Conservation (phyloP, 2,329 filamentous ascomycete species). For the Xylariaceae sp. region DNA sequence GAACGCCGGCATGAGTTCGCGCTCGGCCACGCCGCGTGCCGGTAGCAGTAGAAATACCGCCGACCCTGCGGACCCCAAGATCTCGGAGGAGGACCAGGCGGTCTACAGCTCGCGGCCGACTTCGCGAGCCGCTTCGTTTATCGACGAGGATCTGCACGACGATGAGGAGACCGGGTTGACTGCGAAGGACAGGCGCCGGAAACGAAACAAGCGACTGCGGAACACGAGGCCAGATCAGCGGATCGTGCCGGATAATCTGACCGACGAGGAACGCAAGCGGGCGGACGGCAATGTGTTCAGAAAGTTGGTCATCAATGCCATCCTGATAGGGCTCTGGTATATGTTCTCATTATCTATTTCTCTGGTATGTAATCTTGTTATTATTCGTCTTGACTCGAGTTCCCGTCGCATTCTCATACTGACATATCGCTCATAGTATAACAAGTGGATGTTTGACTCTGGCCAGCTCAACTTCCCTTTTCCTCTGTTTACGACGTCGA, state of each 20-base stretch:
- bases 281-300: constrained; percentile 69
- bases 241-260: constrained; percentile 56
- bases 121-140: constrained; percentile 48
- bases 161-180: constrained; percentile 90
- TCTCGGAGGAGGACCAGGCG: constrained; percentile 40
- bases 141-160: constrained; percentile 69
- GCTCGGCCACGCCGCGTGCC: constrained; percentile 26
- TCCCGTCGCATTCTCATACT: not conserved
- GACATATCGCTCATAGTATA: constrained; percentile 58
- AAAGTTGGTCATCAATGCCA: constrained; percentile 65
- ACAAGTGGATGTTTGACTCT: constrained; percentile 99
- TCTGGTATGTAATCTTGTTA: constrained; percentile 56
- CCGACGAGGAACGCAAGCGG: constrained; percentile 67
- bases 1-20: constrained; percentile 37
- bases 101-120: constrained; percentile 26
- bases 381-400: not conserved
- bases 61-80: constrained; percentile 40
- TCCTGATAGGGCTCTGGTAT: constrained; percentile 83
- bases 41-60: constrained; percentile 29
- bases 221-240: constrained; percentile 67
- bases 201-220: constrained; percentile 59
- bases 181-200: constrained; percentile 62
- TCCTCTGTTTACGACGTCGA: constrained; percentile 87
- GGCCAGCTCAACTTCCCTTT: constrained; percentile 85
- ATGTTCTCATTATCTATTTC: constrained; percentile 91